Percentiles rank a stretch among this genome's conserved stretches.
Evolutionary conservation across 2,329 filamentous ascomycete species (phyloP).

Genomic region (Aspergillus novoparasiticus): DNA sequence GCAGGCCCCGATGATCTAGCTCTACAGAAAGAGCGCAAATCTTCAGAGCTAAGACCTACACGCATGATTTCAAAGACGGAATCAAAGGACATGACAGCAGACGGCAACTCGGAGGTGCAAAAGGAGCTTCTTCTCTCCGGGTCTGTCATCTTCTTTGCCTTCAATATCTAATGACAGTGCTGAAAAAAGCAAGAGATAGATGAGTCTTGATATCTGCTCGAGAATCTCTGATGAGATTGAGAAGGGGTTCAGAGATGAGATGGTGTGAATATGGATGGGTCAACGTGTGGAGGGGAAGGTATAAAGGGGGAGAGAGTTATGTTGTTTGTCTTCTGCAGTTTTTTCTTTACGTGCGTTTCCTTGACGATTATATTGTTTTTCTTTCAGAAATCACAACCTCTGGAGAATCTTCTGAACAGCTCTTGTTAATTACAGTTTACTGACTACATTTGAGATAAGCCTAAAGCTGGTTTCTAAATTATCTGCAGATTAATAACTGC

Average conservation of each 20-base stretch:
- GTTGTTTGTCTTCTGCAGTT: not conserved
- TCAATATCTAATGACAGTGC: not conserved
- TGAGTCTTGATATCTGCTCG: not conserved
- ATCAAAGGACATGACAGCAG: constrained; percentile 9
- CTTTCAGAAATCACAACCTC: not conserved
- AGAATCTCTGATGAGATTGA: not conserved
- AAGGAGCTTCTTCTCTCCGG: constrained; percentile 16
- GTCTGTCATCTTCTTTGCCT: not conserved
- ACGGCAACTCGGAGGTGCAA: constrained; percentile 21
- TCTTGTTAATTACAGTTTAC: not conserved
- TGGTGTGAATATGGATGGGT: not conserved
- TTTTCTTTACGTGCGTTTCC: not conserved
- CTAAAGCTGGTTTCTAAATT: not conserved
- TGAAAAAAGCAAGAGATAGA: not conserved
- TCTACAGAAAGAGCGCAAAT: not conserved
- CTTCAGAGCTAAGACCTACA: not conserved
- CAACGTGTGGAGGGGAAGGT: not conserved
- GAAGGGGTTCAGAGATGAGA: not conserved
- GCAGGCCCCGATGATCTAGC: not conserved
- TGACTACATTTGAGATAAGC: not conserved
- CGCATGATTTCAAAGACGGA: constrained; percentile 16
- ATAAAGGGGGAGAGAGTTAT: not conserved
- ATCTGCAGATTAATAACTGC: not conserved
- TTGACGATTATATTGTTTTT: not conserved
- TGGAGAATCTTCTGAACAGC: not conserved